Conservation (phyloP, 495 filamentous ascomycete species). For the Lichenothelia convexa region DNA sequence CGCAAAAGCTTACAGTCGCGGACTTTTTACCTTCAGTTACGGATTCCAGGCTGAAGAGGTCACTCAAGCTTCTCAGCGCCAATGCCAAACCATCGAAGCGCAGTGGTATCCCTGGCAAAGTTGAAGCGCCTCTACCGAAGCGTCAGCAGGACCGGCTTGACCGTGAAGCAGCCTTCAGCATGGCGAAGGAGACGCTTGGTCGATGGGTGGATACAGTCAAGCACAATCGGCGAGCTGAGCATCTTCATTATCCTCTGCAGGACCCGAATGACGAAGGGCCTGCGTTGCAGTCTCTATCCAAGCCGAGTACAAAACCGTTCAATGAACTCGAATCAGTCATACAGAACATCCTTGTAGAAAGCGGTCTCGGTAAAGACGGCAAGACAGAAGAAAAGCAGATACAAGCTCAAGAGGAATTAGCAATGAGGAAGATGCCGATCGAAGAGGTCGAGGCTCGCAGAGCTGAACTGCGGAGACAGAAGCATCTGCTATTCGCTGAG, state of each 20-base stretch:
- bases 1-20: conserved; percentile 58
- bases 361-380: conserved; percentile 44
- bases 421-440: conserved; percentile 43
- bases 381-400: conserved; percentile 47
- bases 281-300: conserved; percentile 27
- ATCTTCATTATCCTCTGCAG: conserved; percentile 73
- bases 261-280: conserved; percentile 40
- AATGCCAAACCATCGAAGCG: conserved; percentile 33
- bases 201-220: conserved; percentile 92
- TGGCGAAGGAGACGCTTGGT: conserved; percentile 77
- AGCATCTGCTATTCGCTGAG: conserved; percentile 83
- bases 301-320: conserved; percentile 39
- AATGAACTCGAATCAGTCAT: conserved; percentile 75
- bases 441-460: conserved; percentile 57
- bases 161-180: conserved; percentile 67
- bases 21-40: conserved; percentile 59
- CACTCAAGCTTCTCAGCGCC: conserved; percentile 44
- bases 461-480: conserved; percentile 55
- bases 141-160: conserved; percentile 79
- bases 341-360: conserved; percentile 71
- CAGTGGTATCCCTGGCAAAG: conserved; percentile 44
- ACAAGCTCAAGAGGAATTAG: conserved; percentile 49
- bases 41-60: conserved; percentile 59
- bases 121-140: conserved; percentile 71
- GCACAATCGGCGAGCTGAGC: conserved; percentile 78